Conservation (phyloP, 78 protist species). For the Dictyostelium purpureum region DNA sequence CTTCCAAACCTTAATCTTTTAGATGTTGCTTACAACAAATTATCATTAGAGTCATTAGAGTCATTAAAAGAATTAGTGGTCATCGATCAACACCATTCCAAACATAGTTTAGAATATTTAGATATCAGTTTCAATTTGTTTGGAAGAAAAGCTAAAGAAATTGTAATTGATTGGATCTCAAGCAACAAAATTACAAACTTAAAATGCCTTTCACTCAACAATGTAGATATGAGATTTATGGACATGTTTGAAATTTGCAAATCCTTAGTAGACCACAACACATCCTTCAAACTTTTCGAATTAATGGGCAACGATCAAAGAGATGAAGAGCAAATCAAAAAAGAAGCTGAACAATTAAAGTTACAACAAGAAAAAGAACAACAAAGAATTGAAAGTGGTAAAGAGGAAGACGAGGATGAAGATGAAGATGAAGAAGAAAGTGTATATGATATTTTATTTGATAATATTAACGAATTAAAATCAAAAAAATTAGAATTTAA, state of each 20-base stretch:
- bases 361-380: background rate
- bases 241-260: background rate
- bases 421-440: background rate
- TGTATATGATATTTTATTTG: constrained; percentile 6
- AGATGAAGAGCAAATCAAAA: background rate
- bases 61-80: background rate
- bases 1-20: constrained; percentile 9
- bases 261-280: background rate
- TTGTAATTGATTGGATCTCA: background rate
- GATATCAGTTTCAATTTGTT: constrained; percentile 25
- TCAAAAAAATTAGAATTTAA: constrained; percentile 8
- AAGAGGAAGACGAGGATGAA: background rate
- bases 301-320: background rate
- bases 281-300: constrained; percentile 1
- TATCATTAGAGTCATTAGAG: background rate
- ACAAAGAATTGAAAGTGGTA: background rate
- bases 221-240: background rate
- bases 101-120: background rate
- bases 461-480: background rate
- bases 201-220: background rate
- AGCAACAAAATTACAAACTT: background rate
- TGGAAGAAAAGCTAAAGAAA: background rate
- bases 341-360: background rate
- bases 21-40: constrained; percentile 27
- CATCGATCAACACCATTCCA: background rate